Percentiles rank a stretch among this genome's conserved stretches.
Conservation (phyloP, 2,329 filamentous ascomycete species). For the Microdochium paspali region DNA sequence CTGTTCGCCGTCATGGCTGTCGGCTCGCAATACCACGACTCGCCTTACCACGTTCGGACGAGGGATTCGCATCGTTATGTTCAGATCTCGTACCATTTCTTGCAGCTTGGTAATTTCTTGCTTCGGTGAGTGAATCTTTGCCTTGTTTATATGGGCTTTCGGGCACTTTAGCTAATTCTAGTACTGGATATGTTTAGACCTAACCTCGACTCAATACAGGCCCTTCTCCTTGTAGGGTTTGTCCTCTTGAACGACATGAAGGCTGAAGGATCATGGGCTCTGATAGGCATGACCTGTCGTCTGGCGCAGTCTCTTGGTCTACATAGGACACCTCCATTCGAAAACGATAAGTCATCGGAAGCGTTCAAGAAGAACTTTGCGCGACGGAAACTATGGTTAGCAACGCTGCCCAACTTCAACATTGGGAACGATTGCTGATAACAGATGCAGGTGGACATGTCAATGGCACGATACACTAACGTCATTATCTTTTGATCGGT, state of each 20-base stretch:
- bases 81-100: constrained; percentile 56
- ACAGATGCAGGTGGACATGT: constrained; percentile 41
- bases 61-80: constrained; percentile 51
- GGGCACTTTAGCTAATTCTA: constrained; percentile 1
- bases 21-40: constrained; percentile 57
- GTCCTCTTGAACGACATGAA: constrained; percentile 62
- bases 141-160: constrained; percentile 3
- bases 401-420: constrained; percentile 8
- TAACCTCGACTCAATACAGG: constrained; percentile 57
- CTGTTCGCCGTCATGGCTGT: constrained; percentile 57
- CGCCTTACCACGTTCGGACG: constrained; percentile 51
- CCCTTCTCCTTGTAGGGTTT: constrained; percentile 52
- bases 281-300: constrained; percentile 54
- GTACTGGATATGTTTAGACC: constrained; percentile 27
- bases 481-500: constrained; percentile 57
- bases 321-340: constrained; percentile 37
- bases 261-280: constrained; percentile 57
- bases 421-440: constrained; percentile 15
- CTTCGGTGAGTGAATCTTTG: constrained; percentile 31
- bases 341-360: constrained; percentile 35
- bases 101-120: constrained; percentile 54
- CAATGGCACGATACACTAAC: constrained; percentile 60
- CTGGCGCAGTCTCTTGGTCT: constrained; percentile 57
- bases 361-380: constrained; percentile 42
- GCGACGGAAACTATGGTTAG: constrained; percentile 45